Conservation (phyloP, 2,329 filamentous ascomycete genomes). For the Ampelomyces quisqualis region DNA sequence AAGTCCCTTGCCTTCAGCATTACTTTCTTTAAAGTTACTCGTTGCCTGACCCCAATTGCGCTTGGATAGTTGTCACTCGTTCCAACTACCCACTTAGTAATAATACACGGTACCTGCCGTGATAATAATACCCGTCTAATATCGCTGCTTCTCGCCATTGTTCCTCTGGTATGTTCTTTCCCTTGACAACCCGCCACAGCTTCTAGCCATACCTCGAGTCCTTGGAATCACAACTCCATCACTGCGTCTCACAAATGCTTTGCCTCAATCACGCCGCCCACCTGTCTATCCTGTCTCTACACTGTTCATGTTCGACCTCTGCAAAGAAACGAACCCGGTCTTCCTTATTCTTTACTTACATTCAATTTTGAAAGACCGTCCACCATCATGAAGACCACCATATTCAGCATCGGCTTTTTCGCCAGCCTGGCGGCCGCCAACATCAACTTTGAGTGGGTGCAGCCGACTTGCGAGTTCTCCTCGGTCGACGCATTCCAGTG, state of each 20-base stretch:
- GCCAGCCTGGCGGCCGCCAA: slow-evolving; percentile 47
- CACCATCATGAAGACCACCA: slow-evolving; percentile 32
- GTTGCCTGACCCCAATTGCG: slow-evolving; percentile 13
- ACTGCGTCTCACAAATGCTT: no score
- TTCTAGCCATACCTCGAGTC: neutral
- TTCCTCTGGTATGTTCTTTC: slow-evolving; percentile 14
- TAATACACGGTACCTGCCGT: neutral
- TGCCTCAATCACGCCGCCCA: no score
- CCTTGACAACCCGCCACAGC: neutral
- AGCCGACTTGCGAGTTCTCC: slow-evolving; percentile 46
- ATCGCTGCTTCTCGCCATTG: neutral
- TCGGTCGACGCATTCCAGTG: slow-evolving; percentile 30
- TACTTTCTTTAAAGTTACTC: slow-evolving; percentile 17
- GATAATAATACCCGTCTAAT: slow-evolving; percentile 6
- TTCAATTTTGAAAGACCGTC: no score
- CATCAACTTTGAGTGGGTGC: slow-evolving; percentile 52
- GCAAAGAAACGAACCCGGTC: no score
- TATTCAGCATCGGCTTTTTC: slow-evolving; percentile 35
- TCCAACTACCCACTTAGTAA: slow-evolving; percentile 13
- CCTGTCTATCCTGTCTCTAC: no score
- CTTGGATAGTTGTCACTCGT: slow-evolving; percentile 30
- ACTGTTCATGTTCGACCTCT: no score
- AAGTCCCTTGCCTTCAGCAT: slow-evolving; percentile 31
- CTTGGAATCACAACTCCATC: neutral
- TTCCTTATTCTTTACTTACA: no score